Evolutionary conservation across 2,329 filamentous ascomycete genomes (phyloP).

Genomic region (Phialophora tarda): DNA sequence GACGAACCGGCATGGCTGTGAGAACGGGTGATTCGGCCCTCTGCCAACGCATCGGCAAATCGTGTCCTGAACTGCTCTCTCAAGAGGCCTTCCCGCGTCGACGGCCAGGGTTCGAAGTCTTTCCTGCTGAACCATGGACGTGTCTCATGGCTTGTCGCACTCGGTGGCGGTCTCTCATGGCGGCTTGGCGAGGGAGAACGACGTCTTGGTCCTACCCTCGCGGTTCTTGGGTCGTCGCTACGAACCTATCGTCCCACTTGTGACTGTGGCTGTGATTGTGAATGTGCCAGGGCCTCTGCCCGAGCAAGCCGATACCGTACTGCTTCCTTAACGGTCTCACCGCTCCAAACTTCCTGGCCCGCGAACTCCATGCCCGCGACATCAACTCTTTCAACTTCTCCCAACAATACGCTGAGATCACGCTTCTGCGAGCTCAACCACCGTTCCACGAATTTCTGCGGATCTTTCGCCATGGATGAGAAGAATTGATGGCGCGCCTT

Average conservation of each 20-base stretch:
- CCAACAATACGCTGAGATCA: constrained; percentile 85
- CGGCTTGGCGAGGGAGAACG: neutral
- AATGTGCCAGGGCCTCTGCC: constrained; percentile 43
- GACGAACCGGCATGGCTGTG: neutral
- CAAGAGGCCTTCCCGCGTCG: neutral
- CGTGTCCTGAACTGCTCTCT: neutral
- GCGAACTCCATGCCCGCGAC: constrained; percentile 54
- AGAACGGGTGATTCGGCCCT: neutral
- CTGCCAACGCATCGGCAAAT: neutral
- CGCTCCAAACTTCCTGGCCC: constrained; percentile 67
- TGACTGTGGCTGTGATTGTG: neutral
- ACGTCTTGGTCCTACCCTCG: neutral
- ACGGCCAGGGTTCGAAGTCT: neutral
- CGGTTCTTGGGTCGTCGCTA: neutral
- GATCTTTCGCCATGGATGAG: constrained; percentile 76
- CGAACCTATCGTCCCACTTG: constrained; percentile 5
- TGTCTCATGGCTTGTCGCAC: neutral
- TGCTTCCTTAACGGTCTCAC: constrained; percentile 64
- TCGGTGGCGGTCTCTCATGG: neutral
- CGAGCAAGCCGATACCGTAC: constrained; percentile 66
- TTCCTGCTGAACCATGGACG: neutral
- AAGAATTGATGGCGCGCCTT: constrained; percentile 93
- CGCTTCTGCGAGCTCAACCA: constrained; percentile 93
- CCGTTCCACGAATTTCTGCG: constrained; percentile 78
- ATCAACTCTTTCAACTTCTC: constrained; percentile 72